Conservation (phyloP, 225 moss, liverwort and hornwort species). For the Thuidium tamariscinum region DNA sequence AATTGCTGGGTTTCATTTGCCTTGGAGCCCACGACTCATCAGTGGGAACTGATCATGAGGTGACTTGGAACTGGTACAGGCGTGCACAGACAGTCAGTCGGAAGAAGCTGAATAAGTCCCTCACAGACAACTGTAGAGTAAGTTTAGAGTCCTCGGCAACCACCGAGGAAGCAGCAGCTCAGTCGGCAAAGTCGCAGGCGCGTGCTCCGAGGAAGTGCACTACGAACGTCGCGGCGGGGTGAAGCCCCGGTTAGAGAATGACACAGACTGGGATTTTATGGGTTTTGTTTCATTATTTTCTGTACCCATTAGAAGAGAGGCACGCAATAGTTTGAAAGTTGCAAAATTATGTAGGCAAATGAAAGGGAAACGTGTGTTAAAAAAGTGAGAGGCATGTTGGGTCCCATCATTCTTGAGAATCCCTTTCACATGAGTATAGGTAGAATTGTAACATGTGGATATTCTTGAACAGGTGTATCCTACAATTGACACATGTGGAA, state of each 20-base stretch:
- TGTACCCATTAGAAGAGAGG: neutral
- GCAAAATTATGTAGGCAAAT: neutral
- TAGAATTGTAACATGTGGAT: neutral
- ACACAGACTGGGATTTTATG: neutral
- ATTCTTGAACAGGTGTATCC: neutral
- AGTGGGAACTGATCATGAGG: too few species aligned
- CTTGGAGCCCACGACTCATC: neutral
- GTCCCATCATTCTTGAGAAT: neutral
- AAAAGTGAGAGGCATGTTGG: neutral
- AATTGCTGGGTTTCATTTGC: neutral
- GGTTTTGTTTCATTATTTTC: neutral
- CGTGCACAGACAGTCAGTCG: neutral
- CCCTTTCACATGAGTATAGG: fast-evolving
- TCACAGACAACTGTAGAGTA: neutral
- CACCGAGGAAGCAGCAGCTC: neutral
- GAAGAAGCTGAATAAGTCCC: neutral
- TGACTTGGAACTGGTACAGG: too few species aligned
- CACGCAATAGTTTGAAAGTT: neutral
- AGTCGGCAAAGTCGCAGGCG: neutral
- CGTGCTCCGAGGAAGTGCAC: neutral
- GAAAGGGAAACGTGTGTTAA: neutral
- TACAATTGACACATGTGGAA: neutral
- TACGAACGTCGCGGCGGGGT: neutral
- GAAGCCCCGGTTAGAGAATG: too few species aligned
- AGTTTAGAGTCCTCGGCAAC: neutral